Evolutionary conservation across 805 yeast genomes (phyloP), one percentile per base, ranked within the genome.

Genomic region (Saturnispora mendoncae): DNA sequence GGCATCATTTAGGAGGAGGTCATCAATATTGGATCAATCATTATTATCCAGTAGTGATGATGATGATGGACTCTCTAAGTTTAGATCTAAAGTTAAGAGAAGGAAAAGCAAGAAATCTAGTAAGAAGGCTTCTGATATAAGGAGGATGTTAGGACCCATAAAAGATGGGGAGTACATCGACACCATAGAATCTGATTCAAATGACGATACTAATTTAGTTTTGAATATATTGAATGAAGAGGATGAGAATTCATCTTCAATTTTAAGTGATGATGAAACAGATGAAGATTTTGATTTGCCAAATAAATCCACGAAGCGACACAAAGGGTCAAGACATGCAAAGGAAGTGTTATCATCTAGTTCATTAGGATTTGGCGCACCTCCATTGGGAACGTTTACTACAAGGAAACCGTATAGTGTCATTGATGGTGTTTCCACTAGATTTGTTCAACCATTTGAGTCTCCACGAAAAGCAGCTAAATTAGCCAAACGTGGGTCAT

Each of bases 221-320:
- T 42, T 47, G 12, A 39, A 47, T 27, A 47, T 47, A 6, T 37
- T 43, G 18, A 39, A 36, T 10, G 44, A 42, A 84, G 76, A 87
- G 79, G 80, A 80, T 54, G 82, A 83, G 58, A 80, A 83, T 50
- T 79, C 84, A 56, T 67, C 55, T 13, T 42, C 43, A 4, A 46
- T 32, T 19, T 52, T 73, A 42, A 80, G 83, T 50, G 95, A 92
- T 33, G 96, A 88, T 52, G 84, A 94, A 13, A 92, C 98, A 0
- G 98, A 90, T 59, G 96, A 86, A 47, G 97, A 90, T 55, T 72
- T 76, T n/a, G 71, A 80, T 14, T 62, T 90, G 33, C 96, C 97
- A 4, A 78, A 78, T 3, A 76, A 81, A 5, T 67, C 82, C 3
- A 67, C 76, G 14, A 66, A 72, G 33, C 75, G 69, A 43, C 43